A percentile compares a stretch with the other conserved stretches of the same genome.
These are phyloP conservation scores for Cicer arietinum DNA, from an alignment of 306 rosid genomes.

Conservation along the genomic window DNA sequence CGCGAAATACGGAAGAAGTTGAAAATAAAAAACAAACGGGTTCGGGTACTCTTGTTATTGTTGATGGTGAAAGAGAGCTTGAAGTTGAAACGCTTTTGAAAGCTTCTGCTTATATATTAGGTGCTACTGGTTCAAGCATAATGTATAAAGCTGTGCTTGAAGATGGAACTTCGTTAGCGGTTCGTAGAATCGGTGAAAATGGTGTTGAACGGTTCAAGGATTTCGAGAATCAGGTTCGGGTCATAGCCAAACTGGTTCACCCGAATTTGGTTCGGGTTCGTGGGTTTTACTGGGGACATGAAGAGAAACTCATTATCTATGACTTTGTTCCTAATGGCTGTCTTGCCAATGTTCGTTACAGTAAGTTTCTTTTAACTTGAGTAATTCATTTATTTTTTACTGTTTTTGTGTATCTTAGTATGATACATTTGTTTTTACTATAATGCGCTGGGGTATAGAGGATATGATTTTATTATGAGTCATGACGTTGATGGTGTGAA, in stretches of 20 bases:
- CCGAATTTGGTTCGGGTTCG: conserved; percentile 86
- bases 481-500: conserved; percentile 59
- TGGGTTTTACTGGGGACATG: conserved; percentile 87
- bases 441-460: conserved; percentile 10
- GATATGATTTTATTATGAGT: not conserved
- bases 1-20: conserved; percentile 31
- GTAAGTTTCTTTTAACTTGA: conserved; percentile 51
- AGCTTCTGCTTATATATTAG: conserved; percentile 88
- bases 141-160: conserved; percentile 95
- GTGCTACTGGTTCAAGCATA: conserved; percentile 95
- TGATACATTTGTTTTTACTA: conserved; percentile 11
- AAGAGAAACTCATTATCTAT: conserved; percentile 91
- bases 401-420: conserved; percentile 43
- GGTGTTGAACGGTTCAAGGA: conserved; percentile 84
- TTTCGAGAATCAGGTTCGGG: conserved; percentile 76
- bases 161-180: conserved; percentile 81
- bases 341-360: conserved; percentile 95
- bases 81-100: conserved; percentile 81
- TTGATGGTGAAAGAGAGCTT: conserved; percentile 81
- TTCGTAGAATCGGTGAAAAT: conserved; percentile 87
- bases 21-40: conserved; percentile 55
- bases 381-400: not conserved
- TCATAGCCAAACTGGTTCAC: conserved; percentile 80
- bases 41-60: conserved; percentile 75
- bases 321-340: conserved; percentile 93